Evolutionary conservation across 2,329 filamentous ascomycete species (phyloP), one percentile per base, ranked within the genome.

Genomic region (Cytospora leucostoma): DNA sequence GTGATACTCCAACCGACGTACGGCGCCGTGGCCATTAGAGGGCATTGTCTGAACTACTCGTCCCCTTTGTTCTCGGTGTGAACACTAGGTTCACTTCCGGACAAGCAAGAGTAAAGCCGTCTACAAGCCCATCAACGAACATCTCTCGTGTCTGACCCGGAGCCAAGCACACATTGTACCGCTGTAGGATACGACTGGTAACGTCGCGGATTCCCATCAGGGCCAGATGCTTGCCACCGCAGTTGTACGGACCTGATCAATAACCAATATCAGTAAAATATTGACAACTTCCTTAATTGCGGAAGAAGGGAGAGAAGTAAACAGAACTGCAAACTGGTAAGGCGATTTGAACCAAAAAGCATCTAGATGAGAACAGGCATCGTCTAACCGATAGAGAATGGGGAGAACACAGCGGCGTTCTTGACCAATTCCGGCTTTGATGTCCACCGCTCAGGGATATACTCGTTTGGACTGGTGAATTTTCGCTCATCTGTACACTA

Each of bases 361-460:
- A n/a, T 7, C 2, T 12, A n/a, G n/a, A 47, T 47, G n/a, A 2
- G 40, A 8, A 2, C 19, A 1, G 2, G 40, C 40, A 47, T 19
- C 6, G 5, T 51, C 64, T 33, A 59, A 66, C 64, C 64, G 21
- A 55, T 54, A 0, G 56, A 59, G 40, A 66, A 66, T 7, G 64
- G 64, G 10, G 64, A 63, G 47, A 44, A 66, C 49, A 66, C 61
- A 40, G 56, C 52, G 8, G 51, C 44, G 49, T 72, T 65, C 15
- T 59, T 68, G 19, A 72, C 60, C 34, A 76, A 57, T 17, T 74
- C 70, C 0, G 71, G 68, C 40, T 66, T 67, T 6, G 73, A 68
- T 7, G 71, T 74, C 73, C 73, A 76, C 21, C 74, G 68, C 32
- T 76, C 74, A 4, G 74, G 74, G 19, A 73, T 70, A 56, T 74